Conservation (phyloP, 108 stramenopile genomes). For the Nitzschia putrida region DNA sequence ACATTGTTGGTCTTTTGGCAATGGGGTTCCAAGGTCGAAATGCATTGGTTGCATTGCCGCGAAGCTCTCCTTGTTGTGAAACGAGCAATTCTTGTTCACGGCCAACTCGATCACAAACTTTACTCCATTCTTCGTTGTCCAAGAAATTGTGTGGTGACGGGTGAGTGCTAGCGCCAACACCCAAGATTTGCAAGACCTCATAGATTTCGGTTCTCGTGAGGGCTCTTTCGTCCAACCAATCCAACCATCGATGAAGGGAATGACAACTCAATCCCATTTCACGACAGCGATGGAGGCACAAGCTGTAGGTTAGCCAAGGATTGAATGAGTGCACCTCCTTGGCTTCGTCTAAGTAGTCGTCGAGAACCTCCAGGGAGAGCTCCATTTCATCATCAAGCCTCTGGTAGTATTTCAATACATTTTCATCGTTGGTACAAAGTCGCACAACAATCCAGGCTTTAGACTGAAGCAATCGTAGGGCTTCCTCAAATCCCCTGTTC, state of each 20-base stretch:
- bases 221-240: slow-evolving; percentile 59
- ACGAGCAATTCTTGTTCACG: slow-evolving; percentile 8
- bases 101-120: slow-evolving; percentile 5
- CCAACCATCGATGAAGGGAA: slow-evolving; percentile 45
- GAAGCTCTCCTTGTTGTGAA: not conserved
- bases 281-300: slow-evolving; percentile 65
- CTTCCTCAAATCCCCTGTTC: slow-evolving; percentile 37
- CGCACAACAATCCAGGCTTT: slow-evolving; percentile 70
- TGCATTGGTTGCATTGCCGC: not conserved
- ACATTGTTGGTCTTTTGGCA: slow-evolving; percentile 28
- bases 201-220: slow-evolving; percentile 45
- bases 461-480: slow-evolving; percentile 38
- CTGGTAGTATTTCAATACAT: slow-evolving; percentile 57
- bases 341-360: slow-evolving; percentile 73
- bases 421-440: slow-evolving; percentile 72
- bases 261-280: slow-evolving; percentile 61
- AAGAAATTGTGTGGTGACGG: slow-evolving; percentile 6
- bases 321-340: slow-evolving; percentile 65
- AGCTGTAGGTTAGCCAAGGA: slow-evolving; percentile 71
- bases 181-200: slow-evolving; percentile 36
- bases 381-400: slow-evolving; percentile 59
- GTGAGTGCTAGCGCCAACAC: slow-evolving; percentile 14
- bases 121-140: slow-evolving; percentile 18
- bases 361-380: slow-evolving; percentile 69
- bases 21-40: slow-evolving; percentile 45